phyloP scores from a whole-genome alignment of 805 yeast genomes.

The Barnettozyma sucrosica region DNA sequence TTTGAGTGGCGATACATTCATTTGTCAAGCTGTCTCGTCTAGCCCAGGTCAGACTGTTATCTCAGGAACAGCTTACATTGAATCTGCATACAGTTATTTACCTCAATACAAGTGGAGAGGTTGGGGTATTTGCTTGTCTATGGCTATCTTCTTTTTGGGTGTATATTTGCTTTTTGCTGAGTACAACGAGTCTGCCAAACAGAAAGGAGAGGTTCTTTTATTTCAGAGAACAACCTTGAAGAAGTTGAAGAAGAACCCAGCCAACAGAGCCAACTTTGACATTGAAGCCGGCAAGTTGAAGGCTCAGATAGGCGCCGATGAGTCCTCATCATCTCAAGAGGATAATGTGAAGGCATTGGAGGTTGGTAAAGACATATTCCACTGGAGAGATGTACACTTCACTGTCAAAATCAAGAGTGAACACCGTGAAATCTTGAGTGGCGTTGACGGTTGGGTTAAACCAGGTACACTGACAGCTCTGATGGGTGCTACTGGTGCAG shows the following conservation, averaged over 20 bases:
- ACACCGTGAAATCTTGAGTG: conserved; percentile 51
- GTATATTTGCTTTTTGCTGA: conserved; percentile 53
- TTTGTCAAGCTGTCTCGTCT: conserved; percentile 56
- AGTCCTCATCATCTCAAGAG: conserved; percentile 5
- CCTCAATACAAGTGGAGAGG: conserved; percentile 55
- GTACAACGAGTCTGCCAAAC: conserved; percentile 53
- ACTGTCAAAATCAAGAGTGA: conserved; percentile 59
- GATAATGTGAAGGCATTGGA: conserved; percentile 25
- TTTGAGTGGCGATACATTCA: conserved; percentile 27
- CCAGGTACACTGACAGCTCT: conserved; percentile 78
- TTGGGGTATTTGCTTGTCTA: conserved; percentile 55
- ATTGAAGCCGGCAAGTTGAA: conserved; percentile 26
- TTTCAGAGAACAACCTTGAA: conserved; percentile 46
- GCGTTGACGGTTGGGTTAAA: conserved; percentile 77
- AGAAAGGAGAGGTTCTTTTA: conserved; percentile 64
- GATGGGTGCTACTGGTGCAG: conserved; percentile 79
- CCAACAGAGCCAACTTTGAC: conserved; percentile 20
- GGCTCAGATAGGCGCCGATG: conserved; percentile 21
- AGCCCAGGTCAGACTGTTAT: conserved; percentile 44
- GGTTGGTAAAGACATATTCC: conserved; percentile 50
- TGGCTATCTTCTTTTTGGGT: conserved; percentile 44
- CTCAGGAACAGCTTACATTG: conserved; percentile 45
- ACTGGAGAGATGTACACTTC: conserved; percentile 72
- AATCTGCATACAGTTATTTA: conserved; percentile 37
- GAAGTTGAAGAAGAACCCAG: conserved; percentile 39